phyloP scores from a whole-genome alignment of 2,329 filamentous ascomycete species.

The Cladosporium velox region DNA sequence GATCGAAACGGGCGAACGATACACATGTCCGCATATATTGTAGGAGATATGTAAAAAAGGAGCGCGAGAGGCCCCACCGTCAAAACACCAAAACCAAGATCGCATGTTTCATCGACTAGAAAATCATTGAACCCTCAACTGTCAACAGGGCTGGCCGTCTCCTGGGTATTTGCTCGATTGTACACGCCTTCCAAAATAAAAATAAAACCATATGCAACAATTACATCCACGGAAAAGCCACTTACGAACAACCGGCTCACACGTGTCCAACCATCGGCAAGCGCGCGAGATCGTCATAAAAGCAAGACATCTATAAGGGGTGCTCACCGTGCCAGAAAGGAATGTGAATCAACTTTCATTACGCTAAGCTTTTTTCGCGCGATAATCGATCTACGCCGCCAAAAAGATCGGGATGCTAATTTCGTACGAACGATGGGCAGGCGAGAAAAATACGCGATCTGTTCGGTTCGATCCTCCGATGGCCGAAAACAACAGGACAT shows the following conservation, averaged over 20 bases:
- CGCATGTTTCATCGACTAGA: neutral
- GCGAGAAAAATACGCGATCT: neutral
- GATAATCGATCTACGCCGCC: neutral
- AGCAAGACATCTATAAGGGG: neutral
- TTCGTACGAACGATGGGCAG: neutral
- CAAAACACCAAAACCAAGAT: neutral
- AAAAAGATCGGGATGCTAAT: neutral
- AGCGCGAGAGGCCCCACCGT: neutral
- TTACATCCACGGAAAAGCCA: neutral
- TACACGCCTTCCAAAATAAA: neutral
- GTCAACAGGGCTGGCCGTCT: neutral
- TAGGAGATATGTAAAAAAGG: neutral
- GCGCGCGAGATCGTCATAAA: neutral
- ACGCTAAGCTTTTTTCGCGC: slow-evolving; percentile 1
- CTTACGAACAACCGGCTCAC: neutral
- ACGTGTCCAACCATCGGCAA: neutral
- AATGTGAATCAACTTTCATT: slow-evolving; percentile 3
- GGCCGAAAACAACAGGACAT: neutral
- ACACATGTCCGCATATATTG: neutral
- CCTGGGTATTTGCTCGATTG: no score
- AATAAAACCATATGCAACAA: neutral
- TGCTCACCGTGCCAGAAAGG: no score
- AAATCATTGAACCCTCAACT: neutral
- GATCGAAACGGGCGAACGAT: slow-evolving; percentile 3
- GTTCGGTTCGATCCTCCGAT: neutral